Evolutionary conservation across 2,329 filamentous ascomycete species (phyloP).

Genomic region (Lasiodiplodia citricola): DNA sequence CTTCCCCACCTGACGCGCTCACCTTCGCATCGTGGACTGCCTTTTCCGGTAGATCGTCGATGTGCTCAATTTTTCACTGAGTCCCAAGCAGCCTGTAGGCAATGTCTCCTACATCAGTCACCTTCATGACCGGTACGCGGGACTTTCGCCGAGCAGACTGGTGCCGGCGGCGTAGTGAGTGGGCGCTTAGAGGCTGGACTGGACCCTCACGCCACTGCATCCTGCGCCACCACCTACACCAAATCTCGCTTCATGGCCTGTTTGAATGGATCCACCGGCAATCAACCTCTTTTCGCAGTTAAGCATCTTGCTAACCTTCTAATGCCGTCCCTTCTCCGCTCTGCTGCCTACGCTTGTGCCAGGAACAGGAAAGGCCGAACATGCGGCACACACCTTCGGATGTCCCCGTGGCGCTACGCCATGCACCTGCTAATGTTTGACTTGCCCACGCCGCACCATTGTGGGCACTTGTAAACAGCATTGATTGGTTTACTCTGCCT

Average conservation of each 20-base stretch:
- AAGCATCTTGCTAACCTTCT: neutral
- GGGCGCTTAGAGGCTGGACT: conserved; percentile 11
- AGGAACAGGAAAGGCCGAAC: conserved; percentile 13
- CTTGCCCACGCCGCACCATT: neutral
- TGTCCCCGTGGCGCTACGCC: conserved; percentile 3
- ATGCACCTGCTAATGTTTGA: conserved; percentile 4
- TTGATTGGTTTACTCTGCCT: neutral
- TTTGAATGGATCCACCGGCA: neutral
- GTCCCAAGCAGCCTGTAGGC: neutral
- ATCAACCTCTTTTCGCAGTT: neutral
- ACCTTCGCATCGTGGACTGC: conserved; percentile 3
- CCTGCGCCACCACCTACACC: neutral
- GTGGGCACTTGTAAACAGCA: too few species aligned
- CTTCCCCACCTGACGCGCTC: neutral
- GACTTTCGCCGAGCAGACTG: neutral
- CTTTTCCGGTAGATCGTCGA: neutral
- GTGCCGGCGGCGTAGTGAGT: conserved; percentile 1
- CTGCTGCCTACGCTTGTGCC: conserved; percentile 15
- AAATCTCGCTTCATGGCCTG: neutral
- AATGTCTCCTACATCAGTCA: neutral
- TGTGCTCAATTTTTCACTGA: neutral
- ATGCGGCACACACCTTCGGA: neutral
- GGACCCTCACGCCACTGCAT: conserved; percentile 9
- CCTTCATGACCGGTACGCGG: neutral
- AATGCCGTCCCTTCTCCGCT: conserved; percentile 8